Evolutionary conservation across 495 filamentous ascomycete genomes (phyloP).

Genomic region (Cercophora newfieldiana): DNA sequence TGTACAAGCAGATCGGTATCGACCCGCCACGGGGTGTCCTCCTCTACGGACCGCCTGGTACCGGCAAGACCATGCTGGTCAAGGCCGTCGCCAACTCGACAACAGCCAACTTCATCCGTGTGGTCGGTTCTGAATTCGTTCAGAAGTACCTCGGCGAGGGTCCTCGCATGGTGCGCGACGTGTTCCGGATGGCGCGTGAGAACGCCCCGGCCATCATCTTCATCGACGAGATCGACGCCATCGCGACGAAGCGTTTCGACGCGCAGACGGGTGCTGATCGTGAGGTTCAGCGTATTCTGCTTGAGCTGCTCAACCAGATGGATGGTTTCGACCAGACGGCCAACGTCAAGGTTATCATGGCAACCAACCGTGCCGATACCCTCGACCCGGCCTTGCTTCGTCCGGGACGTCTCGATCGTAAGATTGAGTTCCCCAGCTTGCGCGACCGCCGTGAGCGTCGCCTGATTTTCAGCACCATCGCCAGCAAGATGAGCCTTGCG

Average conservation of each 20-base stretch:
- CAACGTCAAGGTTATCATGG: conserved; percentile 99
- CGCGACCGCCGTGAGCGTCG: conserved; percentile 90
- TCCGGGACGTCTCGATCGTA: conserved; percentile 91
- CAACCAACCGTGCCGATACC: conserved; percentile 96
- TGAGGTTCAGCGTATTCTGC: conserved; percentile 95
- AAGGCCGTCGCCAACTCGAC: conserved; percentile 98
- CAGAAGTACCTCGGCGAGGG: conserved; percentile 98
- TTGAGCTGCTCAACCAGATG: conserved; percentile 98
- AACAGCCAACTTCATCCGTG: conserved; percentile 96
- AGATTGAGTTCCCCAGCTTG: conserved; percentile 95
- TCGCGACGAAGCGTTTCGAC: conserved; percentile 98
- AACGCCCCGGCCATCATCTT: conserved; percentile 98
- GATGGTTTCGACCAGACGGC: conserved; percentile 98
- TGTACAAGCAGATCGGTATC: conserved; percentile 98
- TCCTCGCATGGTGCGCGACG: conserved; percentile 97
- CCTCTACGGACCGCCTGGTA: conserved; percentile 93
- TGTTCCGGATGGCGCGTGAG: conserved; percentile 98
- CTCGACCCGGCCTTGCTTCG: conserved; percentile 92
- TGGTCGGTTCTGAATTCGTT: conserved; percentile 96
- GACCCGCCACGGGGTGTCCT: conserved; percentile 95
- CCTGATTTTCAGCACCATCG: conserved; percentile 95
- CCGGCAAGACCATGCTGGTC: conserved; percentile 98
- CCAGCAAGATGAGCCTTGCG: conserved; percentile 91
- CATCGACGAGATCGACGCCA: conserved; percentile 99
- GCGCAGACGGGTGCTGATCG: conserved; percentile 96